Percentiles rank a stretch among this genome's conserved stretches.
These are phyloP conservation scores for Aspergillus diversus DNA, from an alignment of 495 filamentous ascomycete species.

Conservation along the genomic window DNA sequence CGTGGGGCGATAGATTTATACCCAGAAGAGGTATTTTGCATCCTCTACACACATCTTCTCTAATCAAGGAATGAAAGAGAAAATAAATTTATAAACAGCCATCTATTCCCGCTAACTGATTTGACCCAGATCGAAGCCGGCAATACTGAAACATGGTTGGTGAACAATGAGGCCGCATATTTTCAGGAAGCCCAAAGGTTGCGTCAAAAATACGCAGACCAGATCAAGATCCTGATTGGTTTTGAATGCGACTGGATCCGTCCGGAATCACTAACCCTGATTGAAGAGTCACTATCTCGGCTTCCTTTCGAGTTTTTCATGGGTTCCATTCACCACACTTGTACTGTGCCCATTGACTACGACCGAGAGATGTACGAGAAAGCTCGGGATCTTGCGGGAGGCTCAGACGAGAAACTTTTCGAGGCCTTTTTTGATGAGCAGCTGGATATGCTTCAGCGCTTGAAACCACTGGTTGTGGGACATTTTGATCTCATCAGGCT, in stretches of 20 bases:
- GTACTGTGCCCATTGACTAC: slow-evolving; percentile 87
- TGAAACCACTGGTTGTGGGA: slow-evolving; percentile 80
- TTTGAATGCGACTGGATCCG: slow-evolving; percentile 95
- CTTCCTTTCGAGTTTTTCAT: slow-evolving; percentile 83
- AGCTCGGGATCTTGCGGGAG: slow-evolving; percentile 60
- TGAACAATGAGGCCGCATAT: slow-evolving; percentile 68
- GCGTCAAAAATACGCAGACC: slow-evolving; percentile 65
- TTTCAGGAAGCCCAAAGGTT: slow-evolving; percentile 71
- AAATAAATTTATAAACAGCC: not conserved
- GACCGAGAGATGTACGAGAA: slow-evolving; percentile 67
- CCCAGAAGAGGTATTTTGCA: slow-evolving; percentile 76
- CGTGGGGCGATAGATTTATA: slow-evolving; percentile 78
- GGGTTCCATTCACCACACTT: slow-evolving; percentile 88
- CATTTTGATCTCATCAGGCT: slow-evolving; percentile 93
- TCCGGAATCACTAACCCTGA: slow-evolving; percentile 59
- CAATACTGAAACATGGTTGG: slow-evolving; percentile 44
- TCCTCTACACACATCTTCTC: not conserved
- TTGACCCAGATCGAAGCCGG: slow-evolving; percentile 42
- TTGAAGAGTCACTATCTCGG: slow-evolving; percentile 59
- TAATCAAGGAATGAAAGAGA: not conserved
- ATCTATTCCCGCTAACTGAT: slow-evolving; percentile 7
- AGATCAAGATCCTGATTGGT: slow-evolving; percentile 83
- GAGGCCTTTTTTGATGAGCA: slow-evolving; percentile 87
- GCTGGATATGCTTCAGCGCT: slow-evolving; percentile 71
- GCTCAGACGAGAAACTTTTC: slow-evolving; percentile 72